These are phyloP conservation scores for Iberis pinnata DNA, from an alignment of 345 rosid genomes.

Conservation along the genomic window DNA sequence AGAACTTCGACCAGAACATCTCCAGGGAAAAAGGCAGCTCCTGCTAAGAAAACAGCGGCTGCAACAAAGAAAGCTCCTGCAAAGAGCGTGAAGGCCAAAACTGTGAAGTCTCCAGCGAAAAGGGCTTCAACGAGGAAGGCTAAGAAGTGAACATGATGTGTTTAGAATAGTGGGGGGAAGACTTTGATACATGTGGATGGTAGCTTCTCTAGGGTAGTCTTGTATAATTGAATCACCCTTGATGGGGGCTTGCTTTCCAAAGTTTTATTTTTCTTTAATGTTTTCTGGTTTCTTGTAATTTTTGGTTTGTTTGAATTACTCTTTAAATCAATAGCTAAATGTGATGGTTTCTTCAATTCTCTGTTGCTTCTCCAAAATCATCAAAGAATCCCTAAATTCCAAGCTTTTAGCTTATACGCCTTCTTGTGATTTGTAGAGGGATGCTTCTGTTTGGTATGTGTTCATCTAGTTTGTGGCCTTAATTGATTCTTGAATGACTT, in stretches of 20 bases:
- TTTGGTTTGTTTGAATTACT: constrained; percentile 22
- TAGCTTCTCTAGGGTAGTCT: constrained; percentile 32
- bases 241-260: constrained; percentile 24
- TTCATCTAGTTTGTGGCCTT: too few relatives aligned
- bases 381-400: too few relatives aligned
- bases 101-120: constrained; percentile 57
- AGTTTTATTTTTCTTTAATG: neutral
- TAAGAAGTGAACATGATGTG: constrained; percentile 31
- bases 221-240: constrained; percentile 35
- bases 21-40: constrained; percentile 51
- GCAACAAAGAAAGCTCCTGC: constrained; percentile 43
- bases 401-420: too few relatives aligned
- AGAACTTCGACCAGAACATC: constrained; percentile 59
- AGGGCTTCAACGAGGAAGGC: constrained; percentile 37
- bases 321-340: constrained; percentile 22
- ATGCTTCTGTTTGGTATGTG: too few relatives aligned
- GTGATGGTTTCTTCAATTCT: neutral
- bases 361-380: neutral
- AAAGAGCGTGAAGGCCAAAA: constrained; percentile 43
- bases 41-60: constrained; percentile 39
- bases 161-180: constrained; percentile 20
- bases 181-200: too few relatives aligned
- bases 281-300: constrained; percentile 14
- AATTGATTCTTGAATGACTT: too few relatives aligned
- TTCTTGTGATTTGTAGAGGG: too few relatives aligned